Evolutionary conservation across 1,139 yeast genomes (phyloP).

Genomic region (Pneumocystis oryctolagi): DNA sequence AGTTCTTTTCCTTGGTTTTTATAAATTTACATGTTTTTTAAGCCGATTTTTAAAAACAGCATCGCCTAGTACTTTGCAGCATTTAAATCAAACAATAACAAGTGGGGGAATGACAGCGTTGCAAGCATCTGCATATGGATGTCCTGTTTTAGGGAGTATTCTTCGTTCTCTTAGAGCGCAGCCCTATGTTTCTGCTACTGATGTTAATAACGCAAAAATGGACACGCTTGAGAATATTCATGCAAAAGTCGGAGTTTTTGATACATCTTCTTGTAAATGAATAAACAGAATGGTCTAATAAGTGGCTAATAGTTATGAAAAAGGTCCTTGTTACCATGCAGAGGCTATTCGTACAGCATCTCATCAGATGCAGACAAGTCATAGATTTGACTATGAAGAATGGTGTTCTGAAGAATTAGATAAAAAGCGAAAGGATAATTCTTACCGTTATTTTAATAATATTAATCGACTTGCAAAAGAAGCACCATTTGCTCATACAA

Average conservation of each 20-base stretch:
- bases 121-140: slow-evolving; percentile 49
- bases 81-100: slow-evolving; percentile 33
- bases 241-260: slow-evolving; percentile 19
- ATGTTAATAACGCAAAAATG: slow-evolving; percentile 26
- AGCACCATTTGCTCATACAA: slow-evolving; percentile 83
- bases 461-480: slow-evolving; percentile 88
- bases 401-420: slow-evolving; percentile 47
- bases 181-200: slow-evolving; percentile 43
- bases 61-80: slow-evolving; percentile 42
- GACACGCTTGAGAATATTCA: slow-evolving; percentile 18
- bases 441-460: slow-evolving; percentile 91
- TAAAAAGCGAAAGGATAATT: slow-evolving; percentile 70
- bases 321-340: slow-evolving; percentile 9
- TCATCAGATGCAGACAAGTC: not conserved
- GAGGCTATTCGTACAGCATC: not conserved
- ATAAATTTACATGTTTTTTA: not conserved
- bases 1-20: not conserved
- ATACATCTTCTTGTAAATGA: slow-evolving; percentile 17
- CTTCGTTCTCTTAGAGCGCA: slow-evolving; percentile 29
- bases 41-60: slow-evolving; percentile 66
- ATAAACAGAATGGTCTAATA: not conserved
- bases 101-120: slow-evolving; percentile 29
- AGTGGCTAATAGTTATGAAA: slow-evolving; percentile 7
- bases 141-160: slow-evolving; percentile 85
- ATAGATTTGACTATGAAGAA: slow-evolving; percentile 50